Evolutionary conservation across 1,139 yeast species (phyloP), one percentile per base, ranked within the genome.

Genomic region (Zhuliangozyma parablackwelliae): DNA sequence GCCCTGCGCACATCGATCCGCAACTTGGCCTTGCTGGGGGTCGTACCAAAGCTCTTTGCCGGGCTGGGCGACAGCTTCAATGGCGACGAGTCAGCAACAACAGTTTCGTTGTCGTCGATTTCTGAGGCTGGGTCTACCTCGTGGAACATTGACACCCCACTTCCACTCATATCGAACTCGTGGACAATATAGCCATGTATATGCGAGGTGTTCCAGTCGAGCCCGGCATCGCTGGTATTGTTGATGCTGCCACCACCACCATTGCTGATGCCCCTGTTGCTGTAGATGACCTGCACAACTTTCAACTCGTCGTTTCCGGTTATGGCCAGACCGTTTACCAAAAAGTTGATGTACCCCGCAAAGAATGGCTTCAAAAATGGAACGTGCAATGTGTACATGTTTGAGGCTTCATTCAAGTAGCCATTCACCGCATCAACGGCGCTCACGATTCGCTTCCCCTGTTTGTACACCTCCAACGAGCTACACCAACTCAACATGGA

Each of bases 351-450:
- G 44, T 59, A 65, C 0, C 76, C 75, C 2, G 63, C 50, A 61
- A 71, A 66, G 44, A 69, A 70, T 24, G 52, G 54, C 42, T 58
- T 63, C 48, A 68, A 49, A 39, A 69, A 66, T 6, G 76, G 75
- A 7, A 65, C 47, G 30, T 60, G 59, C n/a, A 69, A 49, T 10
- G 59, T 60, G 38, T 53, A 61, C 10, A 45, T 42, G 9, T 50
- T 43, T 13, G 40, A 37, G 1, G 44, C 41, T 2, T 42, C 42
- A 26, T 52, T 48, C 10, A 38, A 42, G 39, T 61, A 67, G 0
- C 72, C 75, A 46, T 65, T 67, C n/a, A 68, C 49, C 24, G 53
- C 40, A 31, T 68, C 74, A 28, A 51, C 50, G 7, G 51, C 51
- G 24, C 57, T 57, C 29, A 61, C 53, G 20, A 70, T 43, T 11